A percentile compares a stretch with the other conserved stretches of the same genome.
phyloP scores from a whole-genome alignment of 306 rosid genomes.

The Comarum palustre region DNA sequence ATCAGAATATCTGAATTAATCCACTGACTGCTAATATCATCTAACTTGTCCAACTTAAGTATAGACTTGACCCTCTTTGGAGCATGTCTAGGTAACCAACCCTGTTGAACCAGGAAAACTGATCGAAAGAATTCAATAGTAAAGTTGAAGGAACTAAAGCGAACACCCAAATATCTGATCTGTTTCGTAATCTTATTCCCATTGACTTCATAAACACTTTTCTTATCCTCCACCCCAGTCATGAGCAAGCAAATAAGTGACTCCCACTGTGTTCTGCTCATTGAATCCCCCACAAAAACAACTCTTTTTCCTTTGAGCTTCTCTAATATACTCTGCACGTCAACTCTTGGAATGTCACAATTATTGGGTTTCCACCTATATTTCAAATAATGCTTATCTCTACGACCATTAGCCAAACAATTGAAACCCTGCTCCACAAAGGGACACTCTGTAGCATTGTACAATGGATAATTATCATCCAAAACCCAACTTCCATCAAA shows the following conservation, averaged over 20 bases:
- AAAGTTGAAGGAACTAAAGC: conserved; percentile 68
- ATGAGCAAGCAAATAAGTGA: conserved; percentile 77
- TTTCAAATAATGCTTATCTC: conserved; percentile 56
- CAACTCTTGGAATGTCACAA: conserved; percentile 52
- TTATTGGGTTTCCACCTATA: conserved; percentile 74
- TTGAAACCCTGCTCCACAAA: conserved; percentile 74
- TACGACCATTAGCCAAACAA: conserved; percentile 70
- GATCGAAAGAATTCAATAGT: conserved; percentile 78
- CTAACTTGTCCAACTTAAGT: conserved; percentile 63
- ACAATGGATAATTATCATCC: conserved; percentile 49
- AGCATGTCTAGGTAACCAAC: conserved; percentile 51
- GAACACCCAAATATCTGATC: conserved; percentile 66
- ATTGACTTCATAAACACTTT: conserved; percentile 68
- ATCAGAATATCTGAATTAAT: conserved; percentile 73
- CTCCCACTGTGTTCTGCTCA: conserved; percentile 94
- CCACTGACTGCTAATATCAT: conserved; percentile 67
- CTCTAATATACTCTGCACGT: conserved; percentile 51
- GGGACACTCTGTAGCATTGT: conserved; percentile 79
- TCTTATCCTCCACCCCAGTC: conserved; percentile 77
- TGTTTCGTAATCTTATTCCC: conserved; percentile 59
- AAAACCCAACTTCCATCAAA: conserved; percentile 65
- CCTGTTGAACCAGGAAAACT: conserved; percentile 71
- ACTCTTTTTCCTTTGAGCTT: conserved; percentile 60
- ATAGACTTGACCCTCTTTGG: conserved; percentile 79
- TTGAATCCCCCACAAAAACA: conserved; percentile 88